Evolutionary conservation across 2,329 filamentous ascomycete species (phyloP).

Genomic region (Aspergillus transmontanensis): DNA sequence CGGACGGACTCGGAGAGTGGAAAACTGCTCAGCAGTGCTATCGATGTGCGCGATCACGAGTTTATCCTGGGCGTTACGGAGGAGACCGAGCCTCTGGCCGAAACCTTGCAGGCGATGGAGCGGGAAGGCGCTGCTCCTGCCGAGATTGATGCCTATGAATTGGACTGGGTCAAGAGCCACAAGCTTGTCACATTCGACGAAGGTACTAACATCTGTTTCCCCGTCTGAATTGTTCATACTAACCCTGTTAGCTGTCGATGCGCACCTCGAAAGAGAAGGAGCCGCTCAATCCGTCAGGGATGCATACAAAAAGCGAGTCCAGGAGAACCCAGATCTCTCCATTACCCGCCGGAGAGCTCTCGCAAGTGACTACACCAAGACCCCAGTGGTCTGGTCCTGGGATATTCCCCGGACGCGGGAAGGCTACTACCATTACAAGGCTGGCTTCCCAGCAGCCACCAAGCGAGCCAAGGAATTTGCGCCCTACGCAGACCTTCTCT

Average conservation of each 20-base stretch:
- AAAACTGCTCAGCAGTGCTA: conserved; percentile 82
- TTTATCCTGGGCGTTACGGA: conserved; percentile 90
- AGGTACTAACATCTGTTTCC: conserved; percentile 38
- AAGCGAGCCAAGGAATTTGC: conserved; percentile 92
- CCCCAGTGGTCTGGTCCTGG: conserved; percentile 80
- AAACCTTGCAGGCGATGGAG: conserved; percentile 90
- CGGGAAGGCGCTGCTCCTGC: conserved; percentile 71
- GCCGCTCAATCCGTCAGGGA: conserved; percentile 66
- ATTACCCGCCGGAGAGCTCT: conserved; percentile 75
- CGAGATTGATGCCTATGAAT: conserved; percentile 85
- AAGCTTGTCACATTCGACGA: conserved; percentile 90
- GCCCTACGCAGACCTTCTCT: conserved; percentile 90
- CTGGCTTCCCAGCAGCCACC: conserved; percentile 81
- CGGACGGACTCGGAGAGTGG: conserved; percentile 95
- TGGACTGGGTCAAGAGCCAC: conserved; percentile 83
- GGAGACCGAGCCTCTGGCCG: conserved; percentile 77
- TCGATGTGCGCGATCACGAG: conserved; percentile 94
- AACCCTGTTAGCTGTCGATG: conserved; percentile 63
- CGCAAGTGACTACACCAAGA: conserved; percentile 67
- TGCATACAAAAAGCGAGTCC: conserved; percentile 65
- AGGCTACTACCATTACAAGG: conserved; percentile 60
- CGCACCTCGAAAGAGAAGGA: conserved; percentile 70
- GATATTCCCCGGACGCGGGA: conserved; percentile 91
- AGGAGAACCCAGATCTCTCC: conserved; percentile 71
- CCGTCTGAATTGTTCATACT: not conserved